Evolutionary conservation across 106 monocot species (phyloP).

Genomic region (Gastrodia elata): DNA sequence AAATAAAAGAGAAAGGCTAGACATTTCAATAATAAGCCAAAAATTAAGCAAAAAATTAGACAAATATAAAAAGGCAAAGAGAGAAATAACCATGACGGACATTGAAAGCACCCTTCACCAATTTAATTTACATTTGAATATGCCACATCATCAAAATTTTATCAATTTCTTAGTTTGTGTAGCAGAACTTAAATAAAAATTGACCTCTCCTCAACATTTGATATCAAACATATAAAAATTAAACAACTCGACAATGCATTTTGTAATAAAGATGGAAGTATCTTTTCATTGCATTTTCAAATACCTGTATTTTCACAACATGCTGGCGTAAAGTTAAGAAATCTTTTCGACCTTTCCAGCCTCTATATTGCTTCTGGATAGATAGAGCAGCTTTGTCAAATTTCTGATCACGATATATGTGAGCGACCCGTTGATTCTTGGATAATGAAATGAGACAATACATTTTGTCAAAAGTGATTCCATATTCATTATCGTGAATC

Average conservation of each 20-base stretch:
- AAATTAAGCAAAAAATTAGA: too few species aligned
- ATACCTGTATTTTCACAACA: conserved; percentile 74
- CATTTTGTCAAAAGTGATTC: conserved; percentile 30
- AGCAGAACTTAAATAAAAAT: too few species aligned
- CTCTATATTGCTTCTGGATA: conserved; percentile 64
- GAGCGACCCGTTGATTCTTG: conserved; percentile 4
- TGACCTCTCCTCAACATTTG: not conserved
- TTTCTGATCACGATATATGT: conserved; percentile 21
- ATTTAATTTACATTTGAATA: too few species aligned
- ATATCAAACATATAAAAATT: not conserved
- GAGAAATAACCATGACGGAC: too few species aligned
- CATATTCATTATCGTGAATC: conserved; percentile 16
- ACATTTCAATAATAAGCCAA: not conserved
- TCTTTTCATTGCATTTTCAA: conserved; percentile 5
- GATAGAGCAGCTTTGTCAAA: conserved; percentile 46
- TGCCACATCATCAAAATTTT: too few species aligned
- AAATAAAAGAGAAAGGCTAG: not conserved
- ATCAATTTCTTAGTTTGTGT: too few species aligned
- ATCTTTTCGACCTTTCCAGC: conserved; percentile 54
- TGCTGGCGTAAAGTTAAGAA: conserved; percentile 47
- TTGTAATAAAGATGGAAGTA: not conserved
- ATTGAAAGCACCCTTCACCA: too few species aligned
- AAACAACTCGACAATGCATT: not conserved
- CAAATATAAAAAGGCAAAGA: too few species aligned
- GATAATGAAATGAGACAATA: conserved; percentile 19